Evolutionary conservation across 2,329 filamentous ascomycete genomes (phyloP), one percentile per base, ranked within the genome.

Genomic region (Fusarium haematococcum): DNA sequence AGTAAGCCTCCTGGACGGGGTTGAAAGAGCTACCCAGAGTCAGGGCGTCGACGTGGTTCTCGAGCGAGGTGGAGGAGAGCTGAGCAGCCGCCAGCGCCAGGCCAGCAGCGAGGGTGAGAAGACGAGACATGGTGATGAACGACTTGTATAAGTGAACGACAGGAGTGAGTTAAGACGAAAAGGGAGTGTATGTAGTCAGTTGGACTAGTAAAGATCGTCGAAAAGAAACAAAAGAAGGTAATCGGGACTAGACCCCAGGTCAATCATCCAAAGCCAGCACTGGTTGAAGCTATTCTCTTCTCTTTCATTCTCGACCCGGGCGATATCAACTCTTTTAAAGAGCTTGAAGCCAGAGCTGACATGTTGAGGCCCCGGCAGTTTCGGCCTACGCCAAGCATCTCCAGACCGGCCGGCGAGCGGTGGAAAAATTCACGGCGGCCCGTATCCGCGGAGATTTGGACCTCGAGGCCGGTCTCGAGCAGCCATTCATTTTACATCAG

Each of bases 1-100:
- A 91, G 85, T 91, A 91, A 10, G 89, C 86, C 20, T 85, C 85
- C 79, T 89, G 88, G 73, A 91, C 83, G 7, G 89, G 89, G 76
- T 89, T 87, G 81, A 91, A 91, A 37, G 83, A 81, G 70, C 82
- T 81, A 32, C 84, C 82, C n/a, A 91, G 84, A 33, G 84, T 81
- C 59, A 90, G 78, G 58, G 84, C 83, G 69, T 88, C 80, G 66
- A 82, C 81, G 54, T 81, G 79, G 54, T 43, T 79, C 60, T 79
- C 70, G 58, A 79, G 76, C 13, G 78, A 79, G 4, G 75, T 76
- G 4, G 78, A 77, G 23, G 69, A 72, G 45, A 79, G 72, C 23
- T 75, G 71, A 54, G 75, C 78, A 59, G 74, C 71, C 23, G 74
- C 78, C 75, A 79, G 73, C 71, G 75, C 75, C 74, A 79, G 75